phyloP scores from a whole-genome alignment of 108 stramenopile species.

The Seminavis robusta region DNA sequence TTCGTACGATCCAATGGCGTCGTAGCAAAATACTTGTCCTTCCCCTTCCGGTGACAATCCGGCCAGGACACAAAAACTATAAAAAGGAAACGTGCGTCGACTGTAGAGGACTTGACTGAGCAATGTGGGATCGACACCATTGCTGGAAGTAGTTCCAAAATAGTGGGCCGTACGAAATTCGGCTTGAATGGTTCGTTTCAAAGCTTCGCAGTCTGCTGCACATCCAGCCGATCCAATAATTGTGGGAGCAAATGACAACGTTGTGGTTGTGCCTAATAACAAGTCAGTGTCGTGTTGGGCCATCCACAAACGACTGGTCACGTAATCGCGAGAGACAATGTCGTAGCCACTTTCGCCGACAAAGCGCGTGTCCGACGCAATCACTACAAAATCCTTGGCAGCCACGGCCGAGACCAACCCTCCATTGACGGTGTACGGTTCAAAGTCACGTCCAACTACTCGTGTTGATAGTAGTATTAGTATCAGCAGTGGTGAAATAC shows the following conservation, averaged over 20 bases:
- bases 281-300: constrained; percentile 13
- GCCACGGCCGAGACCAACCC: constrained; percentile 80
- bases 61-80: constrained; percentile 80
- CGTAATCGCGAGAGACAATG: constrained; percentile 52
- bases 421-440: constrained; percentile 79
- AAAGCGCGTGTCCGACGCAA: constrained; percentile 71
- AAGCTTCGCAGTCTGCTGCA: constrained; percentile 69
- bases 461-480: too few relatives aligned
- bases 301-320: constrained; percentile 64
- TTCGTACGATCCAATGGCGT: constrained; percentile 87
- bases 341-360: constrained; percentile 70
- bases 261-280: neutral
- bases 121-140: constrained; percentile 51
- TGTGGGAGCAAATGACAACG: constrained; percentile 24
- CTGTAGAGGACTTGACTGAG: constrained; percentile 66
- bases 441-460: too few relatives aligned
- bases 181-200: constrained; percentile 51
- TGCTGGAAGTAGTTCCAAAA: constrained; percentile 1
- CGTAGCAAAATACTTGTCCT: constrained; percentile 73
- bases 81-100: constrained; percentile 76
- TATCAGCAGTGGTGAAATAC: too few relatives aligned
- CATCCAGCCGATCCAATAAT: constrained; percentile 75
- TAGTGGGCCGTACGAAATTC: constrained; percentile 46
- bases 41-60: constrained; percentile 31
- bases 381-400: constrained; percentile 57